phyloP scores from a whole-genome alignment of 2,329 filamentous ascomycete genomes.

The Elsinoe perseae region DNA sequence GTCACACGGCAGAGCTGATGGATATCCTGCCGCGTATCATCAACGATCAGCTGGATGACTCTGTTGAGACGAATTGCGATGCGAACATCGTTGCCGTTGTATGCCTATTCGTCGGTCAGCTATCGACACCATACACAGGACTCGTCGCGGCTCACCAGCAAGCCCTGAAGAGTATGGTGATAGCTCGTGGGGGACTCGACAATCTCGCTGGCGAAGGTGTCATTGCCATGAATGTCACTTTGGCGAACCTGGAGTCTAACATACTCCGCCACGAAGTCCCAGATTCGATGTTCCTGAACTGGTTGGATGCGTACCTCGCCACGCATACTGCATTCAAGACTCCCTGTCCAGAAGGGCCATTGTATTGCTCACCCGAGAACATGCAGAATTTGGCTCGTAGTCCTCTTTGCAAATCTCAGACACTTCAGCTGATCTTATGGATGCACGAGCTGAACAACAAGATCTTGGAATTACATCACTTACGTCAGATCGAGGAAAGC shows the following conservation, averaged over 20 bases:
- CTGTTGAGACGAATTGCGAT: constrained; percentile 21
- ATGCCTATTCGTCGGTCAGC: constrained; percentile 26
- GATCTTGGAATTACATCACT: background rate
- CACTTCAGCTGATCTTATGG: background rate
- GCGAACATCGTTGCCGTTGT: constrained; percentile 28
- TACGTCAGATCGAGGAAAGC: background rate
- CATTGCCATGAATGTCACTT: constrained; percentile 16
- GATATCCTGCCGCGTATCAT: constrained; percentile 21
- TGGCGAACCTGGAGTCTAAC: background rate
- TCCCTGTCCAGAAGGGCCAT: background rate
- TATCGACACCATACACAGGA: constrained; percentile 25
- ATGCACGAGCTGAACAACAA: background rate
- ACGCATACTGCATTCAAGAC: constrained; percentile 9
- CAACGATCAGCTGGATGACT: constrained; percentile 24
- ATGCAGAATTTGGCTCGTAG: background rate
- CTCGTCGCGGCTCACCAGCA: constrained; percentile 24
- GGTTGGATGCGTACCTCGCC: background rate
- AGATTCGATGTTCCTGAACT: background rate
- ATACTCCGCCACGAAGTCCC: background rate
- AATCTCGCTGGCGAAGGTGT: constrained; percentile 22
- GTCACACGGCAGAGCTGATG: constrained; percentile 14
- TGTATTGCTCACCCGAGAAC: background rate
- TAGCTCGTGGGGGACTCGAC: constrained; percentile 26
- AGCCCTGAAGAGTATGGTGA: constrained; percentile 26
- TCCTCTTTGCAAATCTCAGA: background rate